phyloP scores from a whole-genome alignment of 1,139 yeast species.

The Debaryomycetaceae sp. region DNA sequence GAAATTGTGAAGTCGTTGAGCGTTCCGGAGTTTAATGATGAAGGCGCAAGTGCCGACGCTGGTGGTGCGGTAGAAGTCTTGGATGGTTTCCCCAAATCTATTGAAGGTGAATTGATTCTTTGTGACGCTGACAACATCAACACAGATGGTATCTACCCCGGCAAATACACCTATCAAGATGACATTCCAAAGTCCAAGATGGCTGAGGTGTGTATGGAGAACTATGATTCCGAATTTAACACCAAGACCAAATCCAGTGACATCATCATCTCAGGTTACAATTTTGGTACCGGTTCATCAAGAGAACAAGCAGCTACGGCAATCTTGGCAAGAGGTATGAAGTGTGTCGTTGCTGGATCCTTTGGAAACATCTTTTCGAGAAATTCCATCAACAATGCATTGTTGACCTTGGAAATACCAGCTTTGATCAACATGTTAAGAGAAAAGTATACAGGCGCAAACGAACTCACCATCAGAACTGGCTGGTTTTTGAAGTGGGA shows the following conservation, averaged over 20 bases:
- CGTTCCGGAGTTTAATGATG: slow-evolving; percentile 27
- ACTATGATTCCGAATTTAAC: slow-evolving; percentile 87
- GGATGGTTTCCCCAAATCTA: slow-evolving; percentile 85
- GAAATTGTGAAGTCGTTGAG: slow-evolving; percentile 50
- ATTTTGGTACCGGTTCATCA: slow-evolving; percentile 98
- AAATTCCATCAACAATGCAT: slow-evolving; percentile 93
- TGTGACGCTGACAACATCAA: slow-evolving; percentile 98
- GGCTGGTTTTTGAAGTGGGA: slow-evolving; percentile 95
- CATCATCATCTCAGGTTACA: slow-evolving; percentile 86
- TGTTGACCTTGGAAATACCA: slow-evolving; percentile 91
- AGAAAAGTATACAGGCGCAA: slow-evolving; percentile 52
- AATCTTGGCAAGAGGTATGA: slow-evolving; percentile 89
- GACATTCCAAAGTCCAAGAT: slow-evolving; percentile 89
- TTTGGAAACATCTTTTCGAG: slow-evolving; percentile 96
- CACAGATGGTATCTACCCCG: slow-evolving; percentile 98
- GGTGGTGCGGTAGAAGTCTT: slow-evolving; percentile 62
- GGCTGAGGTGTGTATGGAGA: slow-evolving; percentile 99
- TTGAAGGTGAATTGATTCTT: slow-evolving; percentile 86
- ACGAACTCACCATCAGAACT: slow-evolving; percentile 85
- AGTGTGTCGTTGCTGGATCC: slow-evolving; percentile 92
- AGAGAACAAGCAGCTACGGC: slow-evolving; percentile 99
- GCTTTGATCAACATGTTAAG: slow-evolving; percentile 75
- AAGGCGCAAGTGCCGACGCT: slow-evolving; percentile 26
- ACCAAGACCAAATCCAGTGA: slow-evolving; percentile 81
- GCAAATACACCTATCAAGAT: slow-evolving; percentile 97